phyloP scores from a whole-genome alignment of 768 basidiomycete species.

The Gelatoporia subvermispora region DNA sequence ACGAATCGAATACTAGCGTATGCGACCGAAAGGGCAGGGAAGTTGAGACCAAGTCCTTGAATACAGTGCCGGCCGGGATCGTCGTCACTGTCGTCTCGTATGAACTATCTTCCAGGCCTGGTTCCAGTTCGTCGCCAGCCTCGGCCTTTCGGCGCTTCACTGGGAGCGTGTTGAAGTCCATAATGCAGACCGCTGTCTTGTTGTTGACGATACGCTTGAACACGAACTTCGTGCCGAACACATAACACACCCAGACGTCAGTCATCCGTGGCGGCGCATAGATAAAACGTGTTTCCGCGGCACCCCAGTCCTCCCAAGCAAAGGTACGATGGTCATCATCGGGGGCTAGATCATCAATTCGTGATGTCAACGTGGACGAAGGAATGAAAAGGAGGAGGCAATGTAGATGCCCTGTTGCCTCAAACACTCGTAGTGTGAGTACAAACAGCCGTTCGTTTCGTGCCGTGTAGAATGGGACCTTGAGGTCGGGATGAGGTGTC shows the following conservation, averaged over 20 bases:
- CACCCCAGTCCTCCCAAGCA: constrained; percentile 52
- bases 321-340: constrained; percentile 20
- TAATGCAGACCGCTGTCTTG: constrained; percentile 31
- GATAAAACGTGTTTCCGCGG: constrained; percentile 40
- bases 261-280: constrained; percentile 21
- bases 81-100: background rate
- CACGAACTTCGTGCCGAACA: constrained; percentile 45
- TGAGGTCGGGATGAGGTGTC: constrained; percentile 28
- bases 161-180: constrained; percentile 48
- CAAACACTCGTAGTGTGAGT: constrained; percentile 38
- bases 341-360: constrained; percentile 15
- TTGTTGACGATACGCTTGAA: constrained; percentile 7
- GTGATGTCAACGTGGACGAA: constrained; percentile 30
- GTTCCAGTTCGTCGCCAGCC: background rate
- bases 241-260: constrained; percentile 55
- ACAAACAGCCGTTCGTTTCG: constrained; percentile 40
- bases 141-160: constrained; percentile 23
- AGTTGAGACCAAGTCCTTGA: constrained; percentile 37
- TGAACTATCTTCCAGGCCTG: constrained; percentile 8
- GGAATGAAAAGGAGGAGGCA: constrained; percentile 41
- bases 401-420: constrained; percentile 17
- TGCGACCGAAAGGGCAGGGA: constrained; percentile 42
- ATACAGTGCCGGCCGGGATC: constrained; percentile 30
- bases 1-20: constrained; percentile 3
- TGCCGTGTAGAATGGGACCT: constrained; percentile 45